Evolutionary conservation across 1,284 basidiomycete genomes (phyloP).

Genomic region (Apiotrichum veenhuisii): DNA sequence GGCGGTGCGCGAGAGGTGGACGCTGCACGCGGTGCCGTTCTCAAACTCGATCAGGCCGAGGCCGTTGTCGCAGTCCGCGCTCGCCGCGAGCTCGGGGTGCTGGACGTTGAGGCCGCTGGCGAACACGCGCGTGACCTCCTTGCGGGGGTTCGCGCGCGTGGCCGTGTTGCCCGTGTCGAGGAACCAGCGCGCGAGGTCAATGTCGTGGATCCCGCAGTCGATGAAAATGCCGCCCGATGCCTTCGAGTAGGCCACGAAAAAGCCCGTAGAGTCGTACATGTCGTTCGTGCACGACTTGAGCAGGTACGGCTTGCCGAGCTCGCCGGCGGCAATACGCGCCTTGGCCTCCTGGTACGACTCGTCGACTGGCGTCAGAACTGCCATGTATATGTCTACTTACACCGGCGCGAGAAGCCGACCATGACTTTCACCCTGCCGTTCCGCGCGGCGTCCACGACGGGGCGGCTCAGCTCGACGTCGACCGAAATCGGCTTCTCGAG

Average conservation of each 20-base stretch:
- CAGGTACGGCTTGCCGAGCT: constrained; percentile 25
- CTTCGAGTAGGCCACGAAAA: constrained; percentile 34
- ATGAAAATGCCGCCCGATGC: constrained; percentile 34
- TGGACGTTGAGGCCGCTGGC: constrained; percentile 28
- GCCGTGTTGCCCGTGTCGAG: constrained; percentile 12
- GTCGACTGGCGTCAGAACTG: constrained; percentile 28
- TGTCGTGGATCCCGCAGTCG: constrained; percentile 41
- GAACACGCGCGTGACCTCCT: constrained; percentile 29
- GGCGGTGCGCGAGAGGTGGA: constrained; percentile 30
- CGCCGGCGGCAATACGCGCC: constrained; percentile 19
- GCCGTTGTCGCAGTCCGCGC: constrained; percentile 33
- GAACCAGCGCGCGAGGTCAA: constrained; percentile 29
- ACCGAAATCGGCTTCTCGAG: constrained; percentile 41
- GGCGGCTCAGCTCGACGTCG: constrained; percentile 24
- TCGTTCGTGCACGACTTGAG: constrained; percentile 34
- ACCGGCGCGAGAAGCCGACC: constrained; percentile 37
- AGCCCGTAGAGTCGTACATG: constrained; percentile 32
- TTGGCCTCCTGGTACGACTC: constrained; percentile 27
- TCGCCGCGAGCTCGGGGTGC: constrained; percentile 28
- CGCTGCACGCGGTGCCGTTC: constrained; percentile 18
- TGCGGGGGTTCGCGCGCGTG: constrained; percentile 7
- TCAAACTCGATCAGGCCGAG: constrained; percentile 27
- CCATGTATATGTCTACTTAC: constrained; percentile 13
- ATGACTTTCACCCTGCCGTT: constrained; percentile 33
- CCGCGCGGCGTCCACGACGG: constrained; percentile 26